Conservation (phyloP, 306 rosid species). For the Quillaja saponaria region DNA sequence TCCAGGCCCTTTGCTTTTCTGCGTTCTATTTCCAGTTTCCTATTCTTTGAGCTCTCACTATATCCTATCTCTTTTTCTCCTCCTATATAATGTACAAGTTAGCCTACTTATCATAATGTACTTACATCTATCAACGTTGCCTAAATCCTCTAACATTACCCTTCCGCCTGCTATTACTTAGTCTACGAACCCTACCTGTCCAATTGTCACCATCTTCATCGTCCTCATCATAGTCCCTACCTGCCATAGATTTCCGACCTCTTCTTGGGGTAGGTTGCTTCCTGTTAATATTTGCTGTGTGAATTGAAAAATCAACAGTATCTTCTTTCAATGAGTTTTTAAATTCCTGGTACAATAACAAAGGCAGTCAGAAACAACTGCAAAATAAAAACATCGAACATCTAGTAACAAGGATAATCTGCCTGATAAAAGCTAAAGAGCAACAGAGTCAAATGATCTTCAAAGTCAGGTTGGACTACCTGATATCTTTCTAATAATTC, state of each 20-base stretch:
- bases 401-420: background rate
- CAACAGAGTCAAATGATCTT: background rate
- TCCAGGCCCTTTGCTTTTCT: constrained; percentile 39
- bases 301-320: constrained; percentile 72
- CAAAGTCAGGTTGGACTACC: constrained; percentile 43
- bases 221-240: constrained; percentile 57
- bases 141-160: constrained; percentile 58
- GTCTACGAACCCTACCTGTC: constrained; percentile 55
- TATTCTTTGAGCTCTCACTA: constrained; percentile 39
- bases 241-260: constrained; percentile 57
- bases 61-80: constrained; percentile 47
- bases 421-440: constrained; percentile 5
- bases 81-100: constrained; percentile 88
- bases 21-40: constrained; percentile 48
- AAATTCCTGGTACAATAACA: constrained; percentile 65
- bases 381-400: constrained; percentile 15
- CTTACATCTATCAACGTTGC: constrained; percentile 61
- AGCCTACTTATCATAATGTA: constrained; percentile 78
- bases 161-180: constrained; percentile 64
- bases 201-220: constrained; percentile 51
- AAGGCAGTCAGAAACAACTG: constrained; percentile 20
- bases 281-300: constrained; percentile 79
- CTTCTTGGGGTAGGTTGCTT: constrained; percentile 81
- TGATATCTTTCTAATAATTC: constrained; percentile 83
- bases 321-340: constrained; percentile 83